A percentile compares a stretch with the other conserved stretches of the same genome.
Evolutionary conservation across 1,139 yeast species (phyloP).

Genomic region (Scheffersomyces titani): DNA sequence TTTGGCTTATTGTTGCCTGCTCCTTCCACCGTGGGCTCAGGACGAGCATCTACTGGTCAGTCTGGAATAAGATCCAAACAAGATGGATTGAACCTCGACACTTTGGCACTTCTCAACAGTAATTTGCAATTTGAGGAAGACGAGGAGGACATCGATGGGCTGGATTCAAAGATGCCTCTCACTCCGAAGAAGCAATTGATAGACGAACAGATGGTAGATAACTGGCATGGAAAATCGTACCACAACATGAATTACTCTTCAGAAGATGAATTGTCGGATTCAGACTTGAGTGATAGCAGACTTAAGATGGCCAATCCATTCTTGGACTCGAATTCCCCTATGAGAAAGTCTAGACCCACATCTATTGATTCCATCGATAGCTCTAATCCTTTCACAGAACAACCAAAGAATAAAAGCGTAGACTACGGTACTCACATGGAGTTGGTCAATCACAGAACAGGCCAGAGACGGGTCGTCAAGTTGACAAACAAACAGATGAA

Average conservation of each 20-base stretch:
- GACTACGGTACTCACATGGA: slow-evolving; percentile 44
- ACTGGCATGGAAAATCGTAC: slow-evolving; percentile 41
- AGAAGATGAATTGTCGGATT: slow-evolving; percentile 25
- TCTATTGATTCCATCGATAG: background rate
- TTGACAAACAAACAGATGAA: slow-evolving; percentile 35
- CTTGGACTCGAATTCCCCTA: background rate
- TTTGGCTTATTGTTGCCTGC: slow-evolving; percentile 40
- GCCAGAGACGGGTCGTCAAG: slow-evolving; percentile 35
- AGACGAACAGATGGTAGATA: slow-evolving; percentile 30
- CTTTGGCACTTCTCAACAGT: background rate
- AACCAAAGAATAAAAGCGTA: slow-evolving; percentile 9
- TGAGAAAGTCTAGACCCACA: background rate
- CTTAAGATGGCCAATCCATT: slow-evolving; percentile 14
- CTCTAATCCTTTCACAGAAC: slow-evolving; percentile 8
- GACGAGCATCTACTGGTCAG: slow-evolving; percentile 19
- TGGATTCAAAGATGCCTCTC: slow-evolving; percentile 7
- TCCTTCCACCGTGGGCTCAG: slow-evolving; percentile 45
- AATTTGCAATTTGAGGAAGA: slow-evolving; percentile 13
- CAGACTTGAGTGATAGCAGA: slow-evolving; percentile 5
- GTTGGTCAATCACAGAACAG: slow-evolving; percentile 38
- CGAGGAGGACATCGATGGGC: slow-evolving; percentile 4
- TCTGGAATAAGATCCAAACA: background rate
- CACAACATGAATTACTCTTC: slow-evolving; percentile 29
- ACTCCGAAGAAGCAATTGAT: slow-evolving; percentile 42
- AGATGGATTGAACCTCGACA: background rate